Conservation (phyloP, 2,329 filamentous ascomycete species). For the Epichloe uncinata region DNA sequence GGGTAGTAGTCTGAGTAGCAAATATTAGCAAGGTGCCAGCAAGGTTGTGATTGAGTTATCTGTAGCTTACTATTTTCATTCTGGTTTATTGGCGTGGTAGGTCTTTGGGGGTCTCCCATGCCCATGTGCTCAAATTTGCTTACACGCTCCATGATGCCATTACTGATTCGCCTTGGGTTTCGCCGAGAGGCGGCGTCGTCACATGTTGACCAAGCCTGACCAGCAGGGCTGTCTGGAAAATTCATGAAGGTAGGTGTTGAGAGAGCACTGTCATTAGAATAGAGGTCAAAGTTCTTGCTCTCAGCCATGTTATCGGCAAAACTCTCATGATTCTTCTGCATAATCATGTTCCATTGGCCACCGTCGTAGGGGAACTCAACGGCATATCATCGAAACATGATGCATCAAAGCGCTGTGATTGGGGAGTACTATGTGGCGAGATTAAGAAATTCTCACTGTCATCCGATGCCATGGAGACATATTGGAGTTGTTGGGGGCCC, state of each 20-base stretch:
- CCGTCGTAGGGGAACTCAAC: constrained; percentile 35
- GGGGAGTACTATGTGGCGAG: constrained; percentile 42
- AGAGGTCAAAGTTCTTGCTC: constrained; percentile 37
- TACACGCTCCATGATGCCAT: constrained; percentile 47
- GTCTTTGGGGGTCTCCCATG: constrained; percentile 33
- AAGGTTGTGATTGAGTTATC: neutral
- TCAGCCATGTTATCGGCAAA: constrained; percentile 28
- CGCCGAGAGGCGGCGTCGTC: constrained; percentile 35
- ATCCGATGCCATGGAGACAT: constrained; percentile 19
- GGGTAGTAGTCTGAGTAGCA: constrained; percentile 41
- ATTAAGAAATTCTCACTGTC: constrained; percentile 42
- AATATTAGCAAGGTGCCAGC: constrained; percentile 2
- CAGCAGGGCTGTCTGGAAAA: constrained; percentile 34
- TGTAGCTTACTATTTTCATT: constrained; percentile 41
- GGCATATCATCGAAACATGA: constrained; percentile 29
- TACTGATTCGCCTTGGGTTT: constrained; percentile 38
- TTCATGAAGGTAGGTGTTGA: constrained; percentile 37
- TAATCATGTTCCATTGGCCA: constrained; percentile 28
- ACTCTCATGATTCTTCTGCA: constrained; percentile 33
- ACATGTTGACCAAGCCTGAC: constrained; percentile 30
- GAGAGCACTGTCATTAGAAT: constrained; percentile 30
- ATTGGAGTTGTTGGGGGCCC: constrained; percentile 32
- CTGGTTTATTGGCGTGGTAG: constrained; percentile 49
- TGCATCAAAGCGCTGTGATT: constrained; percentile 38
- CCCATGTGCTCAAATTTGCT: constrained; percentile 44